Conservation (phyloP, 2,329 filamentous ascomycete genomes). For the Alternaria metachromatica region DNA sequence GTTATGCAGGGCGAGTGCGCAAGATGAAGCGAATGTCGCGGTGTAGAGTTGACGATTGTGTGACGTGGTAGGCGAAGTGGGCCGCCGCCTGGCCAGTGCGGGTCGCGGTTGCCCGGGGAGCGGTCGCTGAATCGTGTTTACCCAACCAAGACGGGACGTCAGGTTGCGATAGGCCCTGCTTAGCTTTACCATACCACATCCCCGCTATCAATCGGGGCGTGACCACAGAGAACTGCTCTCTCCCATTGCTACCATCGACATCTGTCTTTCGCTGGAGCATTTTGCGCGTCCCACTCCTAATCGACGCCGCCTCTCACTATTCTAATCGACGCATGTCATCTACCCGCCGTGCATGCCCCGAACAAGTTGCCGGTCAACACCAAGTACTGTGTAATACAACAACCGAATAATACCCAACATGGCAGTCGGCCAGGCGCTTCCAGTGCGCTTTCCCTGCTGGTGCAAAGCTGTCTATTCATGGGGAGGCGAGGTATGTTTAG, state of each 20-base stretch:
- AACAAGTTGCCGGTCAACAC: slow-evolving; percentile 28
- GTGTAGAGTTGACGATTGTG: slow-evolving; percentile 12
- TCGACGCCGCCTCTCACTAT: slow-evolving; percentile 7
- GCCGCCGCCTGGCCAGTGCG: slow-evolving; percentile 5
- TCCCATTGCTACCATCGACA: slow-evolving; percentile 16
- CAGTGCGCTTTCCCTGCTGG: slow-evolving; percentile 87
- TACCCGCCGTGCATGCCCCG: slow-evolving; percentile 14
- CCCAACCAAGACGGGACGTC: slow-evolving; percentile 22
- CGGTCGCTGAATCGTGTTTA: slow-evolving; percentile 25
- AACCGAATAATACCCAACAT: slow-evolving; percentile 37
- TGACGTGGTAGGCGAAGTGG: slow-evolving; percentile 25
- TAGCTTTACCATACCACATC: slow-evolving; percentile 20
- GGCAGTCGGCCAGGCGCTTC: slow-evolving; percentile 63
- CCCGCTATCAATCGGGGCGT: slow-evolving; percentile 23
- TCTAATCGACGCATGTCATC: slow-evolving; percentile 25
- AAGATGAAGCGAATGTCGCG: background rate
- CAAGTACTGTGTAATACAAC: slow-evolving; percentile 1
- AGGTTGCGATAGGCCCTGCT: slow-evolving; percentile 21
- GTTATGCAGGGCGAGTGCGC: background rate
- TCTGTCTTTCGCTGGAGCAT: slow-evolving; percentile 13
- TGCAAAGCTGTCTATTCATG: slow-evolving; percentile 90
- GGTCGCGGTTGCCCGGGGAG: slow-evolving; percentile 26
- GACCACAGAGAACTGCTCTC: slow-evolving; percentile 10
- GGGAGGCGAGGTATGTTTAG: slow-evolving; percentile 72
- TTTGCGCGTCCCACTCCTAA: background rate